phyloP scores from a whole-genome alignment of 176 grass and related monocot genomes.

The Eleusine indica region DNA sequence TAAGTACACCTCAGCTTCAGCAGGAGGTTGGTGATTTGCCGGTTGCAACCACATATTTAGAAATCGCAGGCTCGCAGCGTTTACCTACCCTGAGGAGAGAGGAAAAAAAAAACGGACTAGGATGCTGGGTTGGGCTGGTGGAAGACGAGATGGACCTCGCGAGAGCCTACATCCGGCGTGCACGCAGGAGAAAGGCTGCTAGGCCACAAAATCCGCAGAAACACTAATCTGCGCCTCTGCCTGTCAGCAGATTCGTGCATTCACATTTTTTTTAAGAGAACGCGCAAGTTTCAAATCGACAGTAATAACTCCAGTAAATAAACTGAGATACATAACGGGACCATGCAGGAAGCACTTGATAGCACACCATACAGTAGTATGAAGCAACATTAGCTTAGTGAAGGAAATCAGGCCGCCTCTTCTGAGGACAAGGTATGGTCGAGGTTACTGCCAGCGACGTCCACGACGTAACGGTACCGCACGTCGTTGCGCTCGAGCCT shows the following conservation, averaged over 20 bases:
- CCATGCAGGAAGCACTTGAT: too few relatives aligned
- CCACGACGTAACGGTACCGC: slow-evolving; percentile 89
- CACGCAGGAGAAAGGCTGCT: background rate
- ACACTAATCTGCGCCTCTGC: too few relatives aligned
- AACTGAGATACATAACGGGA: too few relatives aligned
- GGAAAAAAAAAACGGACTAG: too few relatives aligned
- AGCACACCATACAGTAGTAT: background rate
- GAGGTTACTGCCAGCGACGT: slow-evolving; percentile 77
- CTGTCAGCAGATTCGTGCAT: too few relatives aligned
- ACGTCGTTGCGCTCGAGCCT: slow-evolving; percentile 86
- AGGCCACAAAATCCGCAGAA: too few relatives aligned
- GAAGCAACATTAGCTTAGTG: background rate
- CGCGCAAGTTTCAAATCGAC: too few relatives aligned
- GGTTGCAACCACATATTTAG: too few relatives aligned
- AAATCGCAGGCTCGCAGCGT: too few relatives aligned
- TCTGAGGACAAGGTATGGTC: background rate
- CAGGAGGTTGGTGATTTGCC: background rate
- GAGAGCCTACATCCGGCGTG: background rate
- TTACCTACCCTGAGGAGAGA: too few relatives aligned
- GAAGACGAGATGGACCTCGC: background rate
- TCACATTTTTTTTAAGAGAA: too few relatives aligned
- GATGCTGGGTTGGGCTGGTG: background rate
- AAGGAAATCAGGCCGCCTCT: background rate
- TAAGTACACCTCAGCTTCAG: background rate
- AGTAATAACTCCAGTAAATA: too few relatives aligned